Percentiles rank a stretch among this genome's conserved stretches.
Evolutionary conservation across 192 early-diverging fungal species (phyloP).

Genomic region (Spizellomyces sp.): DNA sequence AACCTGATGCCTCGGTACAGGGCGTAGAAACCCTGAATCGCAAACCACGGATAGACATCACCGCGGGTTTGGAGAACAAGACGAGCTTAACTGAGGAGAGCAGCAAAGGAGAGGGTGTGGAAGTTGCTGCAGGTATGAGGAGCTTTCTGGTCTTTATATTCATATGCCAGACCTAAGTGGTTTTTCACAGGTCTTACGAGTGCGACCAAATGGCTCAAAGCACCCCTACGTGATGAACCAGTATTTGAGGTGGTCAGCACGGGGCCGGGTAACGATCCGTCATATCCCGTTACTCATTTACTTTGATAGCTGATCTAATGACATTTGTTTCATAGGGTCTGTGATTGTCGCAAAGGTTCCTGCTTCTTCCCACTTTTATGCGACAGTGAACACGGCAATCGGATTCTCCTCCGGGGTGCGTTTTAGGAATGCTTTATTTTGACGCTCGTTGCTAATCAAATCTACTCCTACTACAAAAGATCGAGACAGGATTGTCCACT

Average conservation of each 20-base stretch:
- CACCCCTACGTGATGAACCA: neutral
- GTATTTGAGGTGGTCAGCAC: neutral
- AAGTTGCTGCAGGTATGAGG: no score
- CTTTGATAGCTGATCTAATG: neutral
- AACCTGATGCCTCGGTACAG: neutral
- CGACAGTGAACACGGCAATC: neutral
- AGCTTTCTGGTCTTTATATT: no score
- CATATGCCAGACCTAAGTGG: no score
- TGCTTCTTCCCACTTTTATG: neutral
- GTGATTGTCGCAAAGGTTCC: conserved; percentile 8
- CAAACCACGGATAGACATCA: neutral
- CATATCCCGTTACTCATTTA: no score
- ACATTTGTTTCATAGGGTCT: neutral
- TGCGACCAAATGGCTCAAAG: conserved; percentile 8
- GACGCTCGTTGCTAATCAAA: no score
- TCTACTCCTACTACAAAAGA: no score
- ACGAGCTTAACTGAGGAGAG: no score
- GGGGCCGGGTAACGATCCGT: neutral
- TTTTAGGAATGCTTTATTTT: neutral
- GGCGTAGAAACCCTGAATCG: conserved; percentile 3
- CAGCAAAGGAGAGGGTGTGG: no score
- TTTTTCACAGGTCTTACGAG: neutral
- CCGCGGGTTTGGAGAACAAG: neutral
- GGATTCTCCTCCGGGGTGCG: conserved; percentile 1
- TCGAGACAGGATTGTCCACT: no score